Percentiles rank a stretch among this genome's conserved stretches.
Conservation (phyloP, 179 eudicot genomes). For the Spergularia azorica region DNA sequence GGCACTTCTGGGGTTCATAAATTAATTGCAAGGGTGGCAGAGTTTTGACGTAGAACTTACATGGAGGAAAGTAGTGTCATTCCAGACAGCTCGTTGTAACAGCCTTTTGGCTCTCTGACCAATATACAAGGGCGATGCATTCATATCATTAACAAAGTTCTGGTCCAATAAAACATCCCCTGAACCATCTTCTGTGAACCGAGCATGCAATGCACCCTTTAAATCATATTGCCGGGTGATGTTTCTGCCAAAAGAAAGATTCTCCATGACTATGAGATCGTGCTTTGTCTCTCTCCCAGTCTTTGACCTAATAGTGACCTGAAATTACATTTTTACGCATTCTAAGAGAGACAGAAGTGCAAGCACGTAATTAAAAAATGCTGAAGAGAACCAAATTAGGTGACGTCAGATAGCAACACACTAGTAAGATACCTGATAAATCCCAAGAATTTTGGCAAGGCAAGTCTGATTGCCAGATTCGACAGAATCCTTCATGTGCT, state of each 20-base stretch:
- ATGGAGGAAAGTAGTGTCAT: constrained; percentile 82
- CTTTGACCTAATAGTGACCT: constrained; percentile 68
- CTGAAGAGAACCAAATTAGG: constrained; percentile 3
- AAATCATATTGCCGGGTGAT: constrained; percentile 78
- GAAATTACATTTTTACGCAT: constrained; percentile 19
- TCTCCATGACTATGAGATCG: constrained; percentile 93
- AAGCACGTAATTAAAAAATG: constrained; percentile 1
- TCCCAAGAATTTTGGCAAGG: constrained; percentile 90
- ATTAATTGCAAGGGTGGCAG: not conserved
- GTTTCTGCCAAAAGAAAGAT: constrained; percentile 73
- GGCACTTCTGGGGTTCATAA: not conserved
- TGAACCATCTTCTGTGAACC: constrained; percentile 62
- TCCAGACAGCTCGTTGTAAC: constrained; percentile 89
- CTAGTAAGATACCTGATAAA: constrained; percentile 69
- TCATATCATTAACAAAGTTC: constrained; percentile 93
- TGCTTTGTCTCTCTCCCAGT: constrained; percentile 72
- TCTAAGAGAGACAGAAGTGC: not conserved
- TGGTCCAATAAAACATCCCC: constrained; percentile 91
- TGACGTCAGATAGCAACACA: not conserved
- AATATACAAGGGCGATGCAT: constrained; percentile 72
- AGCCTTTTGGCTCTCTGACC: constrained; percentile 64
- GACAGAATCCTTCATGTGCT: constrained; percentile 66
- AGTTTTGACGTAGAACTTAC: constrained; percentile 44
- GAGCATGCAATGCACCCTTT: constrained; percentile 89
- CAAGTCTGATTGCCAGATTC: constrained; percentile 79